Evolutionary conservation across 768 basidiomycete genomes (phyloP), one percentile per base, ranked within the genome.

Genomic region (Dioszegia hungarica): DNA sequence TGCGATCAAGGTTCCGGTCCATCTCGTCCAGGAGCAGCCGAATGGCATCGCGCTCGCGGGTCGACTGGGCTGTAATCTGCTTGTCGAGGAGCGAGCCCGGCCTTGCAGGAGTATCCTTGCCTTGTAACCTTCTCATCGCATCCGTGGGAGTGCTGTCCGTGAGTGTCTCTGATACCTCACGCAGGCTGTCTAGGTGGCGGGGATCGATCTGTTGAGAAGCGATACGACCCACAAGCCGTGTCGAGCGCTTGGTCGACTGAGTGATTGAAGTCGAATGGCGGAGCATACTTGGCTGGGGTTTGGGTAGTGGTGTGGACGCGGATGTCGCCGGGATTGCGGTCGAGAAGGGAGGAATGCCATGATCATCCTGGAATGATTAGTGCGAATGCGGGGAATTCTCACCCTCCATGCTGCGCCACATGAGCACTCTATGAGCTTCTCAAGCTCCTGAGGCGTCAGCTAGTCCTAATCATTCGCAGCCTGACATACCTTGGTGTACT

Each of bases 381-480:
- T n/a, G n/a, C n/a, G n/a, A n/a, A n/a, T n/a, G n/a, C n/a, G n/a
- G n/a, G n/a, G n/a, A n/a, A n/a, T n/a, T n/a, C 59, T 38, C 34
- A 64, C 63, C 31, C 40, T 47, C 65, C 65, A 67, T 20, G 44
- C 25, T 6, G 59, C 36, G 3, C 62, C 62, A 34, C 51, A 28
- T 56, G 50, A 3, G 52, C 36, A 4, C 45, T 61, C 49, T 5
- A 38, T 3, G 5, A 51, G 36, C 49, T 51, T 51, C n/a, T 51
- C 49, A 5, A 51, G 25, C 46, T 67, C 62, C 34, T 63, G 31
- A 10, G 29, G 28, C 5, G 24, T 49, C 58, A 20, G 19, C 38
- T 25, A 12, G 15, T 10, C 28, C n/a, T 45, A 14, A 48, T 27
- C 15, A 11, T 17, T 27, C 10, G 12, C 10, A 12, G 22, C 6